These are phyloP conservation scores for Dissophora ornata DNA, from an alignment of 192 early-diverging fungal species.

Conservation along the genomic window DNA sequence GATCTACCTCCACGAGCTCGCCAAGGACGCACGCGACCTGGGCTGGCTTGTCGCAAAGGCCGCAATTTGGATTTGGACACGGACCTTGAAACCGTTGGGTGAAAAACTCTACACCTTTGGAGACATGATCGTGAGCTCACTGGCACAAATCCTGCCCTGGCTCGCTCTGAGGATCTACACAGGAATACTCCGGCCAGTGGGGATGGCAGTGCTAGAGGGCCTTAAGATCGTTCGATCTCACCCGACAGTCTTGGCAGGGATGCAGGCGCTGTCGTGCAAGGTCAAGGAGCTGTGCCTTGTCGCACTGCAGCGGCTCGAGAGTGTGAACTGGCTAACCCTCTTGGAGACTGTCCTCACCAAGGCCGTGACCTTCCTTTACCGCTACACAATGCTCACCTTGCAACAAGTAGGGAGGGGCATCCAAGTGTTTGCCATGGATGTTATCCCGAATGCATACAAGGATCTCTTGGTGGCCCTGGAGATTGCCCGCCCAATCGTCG, in stretches of 20 bases:
- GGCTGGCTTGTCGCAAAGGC: constrained; percentile 9
- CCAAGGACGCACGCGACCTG: constrained; percentile 42
- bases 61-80: constrained; percentile 29
- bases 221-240: constrained; percentile 43
- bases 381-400: constrained; percentile 8
- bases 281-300: too few species aligned
- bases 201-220: background rate
- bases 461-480: constrained; percentile 39
- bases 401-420: constrained; percentile 9
- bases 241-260: constrained; percentile 33
- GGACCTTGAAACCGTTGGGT: constrained; percentile 12
- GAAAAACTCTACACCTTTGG: background rate
- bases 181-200: constrained; percentile 11
- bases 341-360: constrained; percentile 32
- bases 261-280: constrained; percentile 32
- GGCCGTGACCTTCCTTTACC: background rate
- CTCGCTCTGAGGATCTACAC: constrained; percentile 5
- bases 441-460: constrained; percentile 43
- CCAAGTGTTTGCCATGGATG: constrained; percentile 24
- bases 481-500: constrained; percentile 34
- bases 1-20: constrained; percentile 37
- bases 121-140: background rate
- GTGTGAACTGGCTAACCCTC: constrained; percentile 40
- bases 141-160: constrained; percentile 31
- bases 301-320: too few species aligned